A percentile compares a stretch with the other conserved stretches of the same genome.
phyloP scores from a whole-genome alignment of 495 filamentous ascomycete genomes.

The Neurospora pannonica region DNA sequence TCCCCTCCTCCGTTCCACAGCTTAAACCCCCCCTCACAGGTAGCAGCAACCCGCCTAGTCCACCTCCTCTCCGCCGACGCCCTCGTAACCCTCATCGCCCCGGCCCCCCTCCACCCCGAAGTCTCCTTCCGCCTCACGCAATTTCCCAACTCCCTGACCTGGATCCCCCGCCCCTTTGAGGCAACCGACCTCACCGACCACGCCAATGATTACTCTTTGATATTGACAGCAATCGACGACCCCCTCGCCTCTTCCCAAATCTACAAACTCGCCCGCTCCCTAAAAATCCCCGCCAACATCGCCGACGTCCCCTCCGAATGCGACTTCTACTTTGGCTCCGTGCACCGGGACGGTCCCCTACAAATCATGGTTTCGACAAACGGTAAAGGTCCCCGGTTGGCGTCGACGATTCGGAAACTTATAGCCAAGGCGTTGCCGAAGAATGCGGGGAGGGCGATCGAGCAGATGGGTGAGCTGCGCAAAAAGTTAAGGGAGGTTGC shows the following conservation, averaged over 20 bases:
- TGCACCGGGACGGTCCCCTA: slow-evolving; percentile 88
- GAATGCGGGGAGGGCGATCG: slow-evolving; percentile 73
- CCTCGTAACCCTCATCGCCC: slow-evolving; percentile 73
- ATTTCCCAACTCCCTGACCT: slow-evolving; percentile 50
- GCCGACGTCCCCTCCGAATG: slow-evolving; percentile 95
- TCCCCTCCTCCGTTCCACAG: not conserved
- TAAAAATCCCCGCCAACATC: slow-evolving; percentile 81
- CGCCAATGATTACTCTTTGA: slow-evolving; percentile 55
- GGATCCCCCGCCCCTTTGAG: slow-evolving; percentile 74
- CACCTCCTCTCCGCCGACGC: slow-evolving; percentile 92
- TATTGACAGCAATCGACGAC: slow-evolving; percentile 88
- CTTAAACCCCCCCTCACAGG: slow-evolving; percentile 39
- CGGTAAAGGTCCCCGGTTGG: slow-evolving; percentile 88
- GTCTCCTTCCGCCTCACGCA: slow-evolving; percentile 70
- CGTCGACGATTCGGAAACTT: slow-evolving; percentile 72
- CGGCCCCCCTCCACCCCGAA: slow-evolving; percentile 71
- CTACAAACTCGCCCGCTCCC: slow-evolving; percentile 84
- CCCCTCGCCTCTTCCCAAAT: slow-evolving; percentile 75
- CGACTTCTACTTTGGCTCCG: slow-evolving; percentile 95
- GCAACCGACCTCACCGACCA: slow-evolving; percentile 62
- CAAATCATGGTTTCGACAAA: slow-evolving; percentile 99
- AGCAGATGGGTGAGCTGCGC: slow-evolving; percentile 67
- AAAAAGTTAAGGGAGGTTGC: slow-evolving; percentile 71
- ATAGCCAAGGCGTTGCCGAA: slow-evolving; percentile 68
- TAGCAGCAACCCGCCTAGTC: slow-evolving; percentile 88